These are phyloP conservation scores for Rhodotorula glutinis DNA, from an alignment of 1,284 basidiomycete species.

Conservation along the genomic window DNA sequence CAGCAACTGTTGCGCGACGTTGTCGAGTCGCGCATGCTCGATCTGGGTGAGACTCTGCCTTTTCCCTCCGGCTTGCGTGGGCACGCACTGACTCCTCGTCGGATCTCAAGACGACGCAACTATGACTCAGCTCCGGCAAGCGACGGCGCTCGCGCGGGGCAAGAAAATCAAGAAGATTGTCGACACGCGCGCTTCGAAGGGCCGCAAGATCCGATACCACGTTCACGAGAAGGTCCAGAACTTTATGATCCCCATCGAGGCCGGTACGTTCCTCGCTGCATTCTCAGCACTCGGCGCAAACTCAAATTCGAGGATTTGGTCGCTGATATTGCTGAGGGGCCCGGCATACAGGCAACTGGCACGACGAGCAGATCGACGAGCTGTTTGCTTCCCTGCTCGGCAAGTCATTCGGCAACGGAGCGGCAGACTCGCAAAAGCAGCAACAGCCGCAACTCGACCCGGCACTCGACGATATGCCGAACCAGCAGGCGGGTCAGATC, in stretches of 20 bases:
- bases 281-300: too few relatives aligned
- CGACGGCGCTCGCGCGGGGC: conserved; percentile 57
- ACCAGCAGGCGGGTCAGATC: conserved; percentile 6
- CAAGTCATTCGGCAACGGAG: conserved; percentile 16
- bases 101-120: conserved; percentile 32
- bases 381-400: conserved; percentile 81
- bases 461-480: conserved; percentile 14
- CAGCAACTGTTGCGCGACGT: conserved; percentile 82
- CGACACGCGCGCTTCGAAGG: conserved; percentile 91
- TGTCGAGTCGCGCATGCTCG: conserved; percentile 60
- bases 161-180: conserved; percentile 70
- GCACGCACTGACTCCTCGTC: too few relatives aligned
- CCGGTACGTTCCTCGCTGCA: conserved; percentile 11
- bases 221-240: conserved; percentile 89
- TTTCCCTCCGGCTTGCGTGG: background rate
- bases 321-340: too few relatives aligned
- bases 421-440: background rate
- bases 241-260: conserved; percentile 79
- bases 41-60: conserved; percentile 36
- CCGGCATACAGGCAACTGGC: conserved; percentile 59
- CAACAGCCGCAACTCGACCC: conserved; percentile 6
- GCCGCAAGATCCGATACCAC: conserved; percentile 81
- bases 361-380: conserved; percentile 89
- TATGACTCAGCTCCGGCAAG: conserved; percentile 49
- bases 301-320: too few relatives aligned